Percentiles rank a stretch among this genome's conserved stretches.
These are phyloP conservation scores for Lachnellula suecica DNA, from an alignment of 2,329 filamentous ascomycete genomes.

Conservation along the genomic window DNA sequence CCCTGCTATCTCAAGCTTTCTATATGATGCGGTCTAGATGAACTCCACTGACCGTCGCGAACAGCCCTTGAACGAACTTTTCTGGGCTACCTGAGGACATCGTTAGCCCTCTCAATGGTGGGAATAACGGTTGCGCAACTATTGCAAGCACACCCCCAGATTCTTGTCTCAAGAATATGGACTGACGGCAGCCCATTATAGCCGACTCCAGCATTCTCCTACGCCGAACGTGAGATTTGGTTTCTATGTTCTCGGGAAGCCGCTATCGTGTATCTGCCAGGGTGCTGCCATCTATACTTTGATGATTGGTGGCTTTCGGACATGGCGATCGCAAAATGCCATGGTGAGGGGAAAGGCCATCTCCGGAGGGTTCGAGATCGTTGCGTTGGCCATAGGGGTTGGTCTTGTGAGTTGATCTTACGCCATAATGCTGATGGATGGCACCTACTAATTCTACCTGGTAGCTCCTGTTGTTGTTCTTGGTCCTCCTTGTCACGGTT, in stretches of 20 bases:
- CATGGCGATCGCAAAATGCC: constrained; percentile 60
- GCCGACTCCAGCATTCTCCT: constrained; percentile 39
- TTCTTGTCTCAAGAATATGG: constrained; percentile 10
- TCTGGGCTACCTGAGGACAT: constrained; percentile 71
- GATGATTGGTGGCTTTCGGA: constrained; percentile 55
- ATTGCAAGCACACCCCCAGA: constrained; percentile 40
- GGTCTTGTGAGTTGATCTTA: constrained; percentile 44
- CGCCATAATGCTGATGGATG: background rate
- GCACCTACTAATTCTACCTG: constrained; percentile 5
- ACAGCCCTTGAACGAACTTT: constrained; percentile 74
- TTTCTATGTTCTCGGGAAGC: constrained; percentile 60
- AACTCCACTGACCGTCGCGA: background rate
- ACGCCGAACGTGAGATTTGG: constrained; percentile 44
- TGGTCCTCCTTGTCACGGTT: constrained; percentile 28
- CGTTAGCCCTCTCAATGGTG: constrained; percentile 64
- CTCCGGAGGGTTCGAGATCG: constrained; percentile 59
- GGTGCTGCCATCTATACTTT: constrained; percentile 39
- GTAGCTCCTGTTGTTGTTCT: constrained; percentile 29
- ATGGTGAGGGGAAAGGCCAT: constrained; percentile 56
- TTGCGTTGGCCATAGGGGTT: constrained; percentile 44
- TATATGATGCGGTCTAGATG: background rate
- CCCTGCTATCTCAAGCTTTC: constrained; percentile 1
- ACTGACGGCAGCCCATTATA: constrained; percentile 44
- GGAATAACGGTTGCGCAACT: constrained; percentile 67
- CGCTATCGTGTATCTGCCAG: constrained; percentile 48